Percentiles rank a stretch among this genome's conserved stretches.
Conservation (phyloP, 805 yeast genomes). For the Cyberlindnera subsufficiens region DNA sequence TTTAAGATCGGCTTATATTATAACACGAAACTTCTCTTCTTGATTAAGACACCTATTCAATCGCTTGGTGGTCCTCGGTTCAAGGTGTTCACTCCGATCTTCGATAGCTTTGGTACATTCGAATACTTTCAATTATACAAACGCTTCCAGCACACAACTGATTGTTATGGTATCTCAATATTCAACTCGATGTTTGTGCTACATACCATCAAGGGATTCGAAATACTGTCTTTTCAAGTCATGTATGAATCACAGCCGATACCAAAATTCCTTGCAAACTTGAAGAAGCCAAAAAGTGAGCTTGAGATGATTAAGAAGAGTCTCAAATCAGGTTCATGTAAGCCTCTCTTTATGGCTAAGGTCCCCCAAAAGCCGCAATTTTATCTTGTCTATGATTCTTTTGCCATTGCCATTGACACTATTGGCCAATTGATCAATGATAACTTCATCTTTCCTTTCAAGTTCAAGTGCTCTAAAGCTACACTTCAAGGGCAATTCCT, state of each 20-base stretch:
- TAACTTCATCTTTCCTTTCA: conserved; percentile 34
- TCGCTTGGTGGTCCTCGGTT: conserved; percentile 39
- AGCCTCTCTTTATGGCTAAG: conserved; percentile 60
- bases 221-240: conserved; percentile 55
- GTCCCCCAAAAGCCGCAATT: conserved; percentile 48
- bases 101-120: conserved; percentile 43
- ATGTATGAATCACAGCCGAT: conserved; percentile 47
- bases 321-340: conserved; percentile 30
- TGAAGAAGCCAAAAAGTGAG: conserved; percentile 22
- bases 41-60: conserved; percentile 40
- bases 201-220: conserved; percentile 62
- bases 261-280: conserved; percentile 38
- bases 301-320: conserved; percentile 36
- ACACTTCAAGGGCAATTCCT: conserved; percentile 41
- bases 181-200: conserved; percentile 64
- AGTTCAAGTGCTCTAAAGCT: conserved; percentile 34
- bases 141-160: conserved; percentile 47
- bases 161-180: conserved; percentile 53
- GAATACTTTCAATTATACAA: conserved; percentile 39
- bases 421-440: conserved; percentile 45
- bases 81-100: conserved; percentile 51
- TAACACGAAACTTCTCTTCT: conserved; percentile 50
- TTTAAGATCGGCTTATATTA: conserved; percentile 69
- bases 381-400: conserved; percentile 62
- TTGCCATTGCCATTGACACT: conserved; percentile 60